phyloP scores from a whole-genome alignment of 805 yeast genomes.

The Candida hungchunana region DNA sequence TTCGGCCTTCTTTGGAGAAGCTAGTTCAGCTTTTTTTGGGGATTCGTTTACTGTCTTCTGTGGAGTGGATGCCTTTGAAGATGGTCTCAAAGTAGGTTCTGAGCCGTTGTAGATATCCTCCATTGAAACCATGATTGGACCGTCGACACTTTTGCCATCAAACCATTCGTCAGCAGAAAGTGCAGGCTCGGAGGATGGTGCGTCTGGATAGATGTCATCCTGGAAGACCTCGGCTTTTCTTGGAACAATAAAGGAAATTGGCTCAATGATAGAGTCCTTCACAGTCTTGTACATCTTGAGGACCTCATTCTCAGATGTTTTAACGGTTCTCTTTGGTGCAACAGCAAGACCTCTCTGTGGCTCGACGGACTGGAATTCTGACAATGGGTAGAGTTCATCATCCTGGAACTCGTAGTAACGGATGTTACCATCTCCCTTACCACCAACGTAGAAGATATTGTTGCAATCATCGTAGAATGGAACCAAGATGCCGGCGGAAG shows the following conservation, averaged over 20 bases:
- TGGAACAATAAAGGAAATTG: constrained; percentile 89
- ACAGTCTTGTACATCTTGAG: constrained; percentile 82
- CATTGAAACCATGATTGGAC: constrained; percentile 78
- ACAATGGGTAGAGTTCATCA: constrained; percentile 75
- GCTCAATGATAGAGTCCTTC: constrained; percentile 80
- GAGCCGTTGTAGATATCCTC: constrained; percentile 76
- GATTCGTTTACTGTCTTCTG: constrained; percentile 13
- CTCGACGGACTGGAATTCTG: constrained; percentile 85
- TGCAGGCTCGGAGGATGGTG: constrained; percentile 78
- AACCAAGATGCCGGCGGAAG: constrained; percentile 90
- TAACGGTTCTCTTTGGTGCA: constrained; percentile 78
- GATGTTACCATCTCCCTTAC: constrained; percentile 97
- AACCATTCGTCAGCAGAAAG: constrained; percentile 76
- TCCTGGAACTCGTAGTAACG: constrained; percentile 87
- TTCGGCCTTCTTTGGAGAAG: constrained; percentile 18
- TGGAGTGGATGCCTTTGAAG: constrained; percentile 28
- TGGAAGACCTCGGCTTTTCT: constrained; percentile 92
- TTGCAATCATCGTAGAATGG: constrained; percentile 85
- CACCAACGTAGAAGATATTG: constrained; percentile 81
- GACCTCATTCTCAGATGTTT: constrained; percentile 80
- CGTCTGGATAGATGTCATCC: constrained; percentile 87
- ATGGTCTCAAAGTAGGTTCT: constrained; percentile 41
- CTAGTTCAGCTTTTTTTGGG: constrained; percentile 17
- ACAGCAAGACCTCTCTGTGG: constrained; percentile 96
- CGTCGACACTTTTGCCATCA: constrained; percentile 71